Base-by-base conservation (phyloP, 768 basidiomycete species). In the Pisolithus microcarpus region DNA sequence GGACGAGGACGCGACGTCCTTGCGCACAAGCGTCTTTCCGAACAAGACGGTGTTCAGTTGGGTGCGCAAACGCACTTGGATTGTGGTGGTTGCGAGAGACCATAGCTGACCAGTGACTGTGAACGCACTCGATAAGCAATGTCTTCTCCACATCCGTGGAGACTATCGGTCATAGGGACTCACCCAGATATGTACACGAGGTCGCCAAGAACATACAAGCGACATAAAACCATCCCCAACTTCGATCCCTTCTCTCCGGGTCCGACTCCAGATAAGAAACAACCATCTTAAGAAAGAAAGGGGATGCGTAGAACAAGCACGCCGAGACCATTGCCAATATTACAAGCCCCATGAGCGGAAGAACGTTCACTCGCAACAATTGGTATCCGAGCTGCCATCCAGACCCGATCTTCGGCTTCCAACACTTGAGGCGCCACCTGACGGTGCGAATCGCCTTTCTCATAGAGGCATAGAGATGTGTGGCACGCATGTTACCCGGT, bases 21-120 rank as follows among this genome's bases (percentile, higher is more conserved):
- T 93, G 43, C 91, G 80, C 13, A 88, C 79, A 15, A 93, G 78
- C 0, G 89, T 92, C 70, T 94, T 94, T 18, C 81, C 80, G 63
- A 87, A 93, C 5, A 94, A 72, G 49, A 84, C 76, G n/a, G 87
- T 82, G 68, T 91, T 91, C 43, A 94, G 73, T 60, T 92, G 87
- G 31, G 85, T 75, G 44, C 78, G 79, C 26, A 92, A 65, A 28
- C 83, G 76, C 46, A 81, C 80, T 70, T 90, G 85, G 26, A 92
- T 65, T 4, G 73, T 76, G 1, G 85, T 87, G 0, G 81, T 85
- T 3, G 85, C 72, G 46, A 86, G 45, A 9, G 80, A 82, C 84
- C 82, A 87, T 19, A 89, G 69, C 57, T 89, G 87, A 8, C 77
- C 82, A 38, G 78, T 80, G 38, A 77, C 84, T 84, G 62, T 49